Percentiles rank a stretch among this genome's conserved stretches.
Evolutionary conservation across 2,329 filamentous ascomycete genomes (phyloP).

Genomic region (Fusarium foetens): DNA sequence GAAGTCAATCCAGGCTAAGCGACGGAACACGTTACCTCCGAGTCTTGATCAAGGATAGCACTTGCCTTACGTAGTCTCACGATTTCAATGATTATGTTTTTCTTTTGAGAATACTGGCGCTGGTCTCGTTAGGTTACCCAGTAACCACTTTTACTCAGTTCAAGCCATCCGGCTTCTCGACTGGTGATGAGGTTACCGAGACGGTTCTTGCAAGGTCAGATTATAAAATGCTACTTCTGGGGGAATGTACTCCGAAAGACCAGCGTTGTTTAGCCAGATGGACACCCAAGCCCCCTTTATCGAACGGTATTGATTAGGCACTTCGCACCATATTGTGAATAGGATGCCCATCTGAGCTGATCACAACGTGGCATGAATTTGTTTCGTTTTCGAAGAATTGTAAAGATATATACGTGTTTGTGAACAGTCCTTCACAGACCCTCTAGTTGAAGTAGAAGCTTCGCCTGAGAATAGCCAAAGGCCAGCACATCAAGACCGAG

Average conservation of each 20-base stretch:
- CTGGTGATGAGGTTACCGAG: neutral
- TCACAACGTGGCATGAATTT: neutral
- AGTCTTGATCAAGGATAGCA: neutral
- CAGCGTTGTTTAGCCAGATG: conserved; percentile 22
- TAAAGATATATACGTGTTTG: conserved; percentile 6
- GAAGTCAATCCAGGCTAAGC: neutral
- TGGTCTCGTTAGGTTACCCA: neutral
- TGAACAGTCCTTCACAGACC: conserved; percentile 13
- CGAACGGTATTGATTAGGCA: conserved; percentile 1
- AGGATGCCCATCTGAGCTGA: conserved; percentile 3
- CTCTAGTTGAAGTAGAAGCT: conserved; percentile 3
- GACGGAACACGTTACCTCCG: neutral
- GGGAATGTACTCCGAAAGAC: conserved; percentile 14
- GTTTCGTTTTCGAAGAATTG: neutral
- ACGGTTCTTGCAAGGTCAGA: neutral
- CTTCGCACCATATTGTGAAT: neutral
- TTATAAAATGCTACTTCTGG: neutral
- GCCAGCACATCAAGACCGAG: conserved; percentile 34
- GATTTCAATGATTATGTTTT: neutral
- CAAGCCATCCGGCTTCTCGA: neutral
- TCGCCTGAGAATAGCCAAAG: neutral
- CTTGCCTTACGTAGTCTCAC: neutral
- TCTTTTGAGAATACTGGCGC: conserved; percentile 5
- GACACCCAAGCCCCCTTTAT: conserved; percentile 22
- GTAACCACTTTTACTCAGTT: neutral